Base-by-base conservation (phyloP, 2,329 filamentous ascomycete species). In the Ophiocordyceps australis region DNA sequence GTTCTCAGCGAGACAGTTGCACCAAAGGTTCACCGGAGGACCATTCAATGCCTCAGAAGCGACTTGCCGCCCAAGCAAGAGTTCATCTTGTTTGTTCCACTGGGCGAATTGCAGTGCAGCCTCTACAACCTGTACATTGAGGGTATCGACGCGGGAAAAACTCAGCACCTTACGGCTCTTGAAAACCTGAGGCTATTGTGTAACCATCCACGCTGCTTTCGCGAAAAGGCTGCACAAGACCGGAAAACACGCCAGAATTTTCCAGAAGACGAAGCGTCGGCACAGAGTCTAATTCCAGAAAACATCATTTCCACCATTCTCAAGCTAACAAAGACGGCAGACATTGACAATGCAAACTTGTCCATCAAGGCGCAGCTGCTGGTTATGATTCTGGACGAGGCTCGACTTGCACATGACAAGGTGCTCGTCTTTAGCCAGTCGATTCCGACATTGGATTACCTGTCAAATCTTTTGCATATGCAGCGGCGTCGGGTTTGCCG, bases 401-500 rank as follows among this genome's bases (percentile, higher is more conserved):
- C 74, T 6, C 63, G 61, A 20, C 42, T 43, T 2, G 49, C 57
- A 0, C 59, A 61, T 1, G 85, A 94, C 45, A 83, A 83, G 39
- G 65, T 83, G 2, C 58, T 94, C 1, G 54, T 93, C 0, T 94
- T 94, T 40, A 79, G 76, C 1, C 75, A 82, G 28, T 77, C 71
- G 10, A 55, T 82, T 9, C 51, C 55, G 0, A 77, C 76, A 0
- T 53, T 94, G 5, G 42, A 83, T 36, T 86, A 74, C 36, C 54
- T 93, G 1, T 61, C 72, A 26, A 36, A 50, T 1, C 45, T 77
- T 13, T 60, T 82, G 20, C 46, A 43, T 5, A 38, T 39, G 13
- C 57, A 63, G 30, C 44, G 53, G 3, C 54, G 65, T 17, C 62
- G 52, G 7, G 59, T 53, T 28, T 45, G 45, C 7, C 65, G 76